phyloP scores from a whole-genome alignment of 75 land plant genomes.

The Cunninghamia lanceolata region DNA sequence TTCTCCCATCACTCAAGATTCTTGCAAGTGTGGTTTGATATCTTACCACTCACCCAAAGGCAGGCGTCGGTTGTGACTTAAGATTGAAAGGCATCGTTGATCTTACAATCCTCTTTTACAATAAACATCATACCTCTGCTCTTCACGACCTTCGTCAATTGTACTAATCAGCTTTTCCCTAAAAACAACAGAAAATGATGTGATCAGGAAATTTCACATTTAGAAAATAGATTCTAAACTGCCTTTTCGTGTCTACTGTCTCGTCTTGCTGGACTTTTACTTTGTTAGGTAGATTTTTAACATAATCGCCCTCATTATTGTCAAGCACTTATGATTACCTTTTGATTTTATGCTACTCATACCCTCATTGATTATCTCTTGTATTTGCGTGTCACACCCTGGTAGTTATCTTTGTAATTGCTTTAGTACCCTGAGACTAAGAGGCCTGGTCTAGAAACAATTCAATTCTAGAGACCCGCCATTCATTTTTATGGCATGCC shows the following conservation, averaged over 20 bases:
- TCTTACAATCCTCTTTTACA: neutral
- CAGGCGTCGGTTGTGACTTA: neutral
- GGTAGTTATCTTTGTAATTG: no score
- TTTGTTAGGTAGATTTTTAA: neutral
- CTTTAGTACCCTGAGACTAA: neutral
- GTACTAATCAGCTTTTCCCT: neutral
- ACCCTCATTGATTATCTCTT: no score
- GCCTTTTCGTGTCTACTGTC: no score
- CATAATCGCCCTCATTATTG: neutral
- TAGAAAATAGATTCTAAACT: no score
- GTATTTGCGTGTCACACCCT: no score
- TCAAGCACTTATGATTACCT: neutral
- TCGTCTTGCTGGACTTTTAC: neutral
- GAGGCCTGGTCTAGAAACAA: neutral
- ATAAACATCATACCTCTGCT: no score
- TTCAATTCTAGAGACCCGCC: neutral
- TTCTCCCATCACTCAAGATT: no score
- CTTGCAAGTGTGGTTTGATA: neutral
- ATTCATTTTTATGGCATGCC: neutral
- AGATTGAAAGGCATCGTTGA: neutral
- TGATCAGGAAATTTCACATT: neutral
- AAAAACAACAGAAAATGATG: neutral
- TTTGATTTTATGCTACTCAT: no score
- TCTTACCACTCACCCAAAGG: neutral
- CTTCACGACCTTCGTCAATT: no score